Conservation (phyloP, 805 yeast species). For the Barnettozyma populi region DNA sequence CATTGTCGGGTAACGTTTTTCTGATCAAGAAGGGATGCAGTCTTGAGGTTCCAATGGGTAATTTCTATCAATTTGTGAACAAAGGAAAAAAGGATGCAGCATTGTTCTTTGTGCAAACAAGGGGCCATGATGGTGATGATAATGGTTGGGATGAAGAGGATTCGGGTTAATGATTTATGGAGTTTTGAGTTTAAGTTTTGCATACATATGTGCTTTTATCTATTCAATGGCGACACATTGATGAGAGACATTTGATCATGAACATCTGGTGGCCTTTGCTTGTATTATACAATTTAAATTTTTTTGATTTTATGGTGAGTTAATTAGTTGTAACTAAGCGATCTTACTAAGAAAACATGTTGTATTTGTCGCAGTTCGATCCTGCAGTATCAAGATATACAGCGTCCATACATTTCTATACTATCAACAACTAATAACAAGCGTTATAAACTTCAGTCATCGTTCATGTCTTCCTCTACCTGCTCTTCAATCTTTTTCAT, state of each 20-base stretch:
- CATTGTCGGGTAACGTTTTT: constrained; percentile 52
- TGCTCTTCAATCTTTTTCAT: constrained; percentile 49
- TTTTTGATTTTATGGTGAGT: no score
- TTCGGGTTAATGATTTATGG: neutral
- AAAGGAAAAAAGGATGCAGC: constrained; percentile 52
- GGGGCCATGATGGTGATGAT: constrained; percentile 24
- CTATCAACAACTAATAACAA: neutral
- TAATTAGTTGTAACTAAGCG: neutral
- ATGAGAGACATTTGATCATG: no score
- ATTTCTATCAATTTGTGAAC: constrained; percentile 64
- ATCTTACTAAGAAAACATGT: neutral
- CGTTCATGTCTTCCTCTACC: constrained; percentile 25
- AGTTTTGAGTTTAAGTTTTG: neutral
- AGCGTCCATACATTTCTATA: neutral
- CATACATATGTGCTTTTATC: neutral
- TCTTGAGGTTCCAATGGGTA: constrained; percentile 76
- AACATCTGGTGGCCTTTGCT: neutral
- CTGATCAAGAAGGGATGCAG: constrained; percentile 67
- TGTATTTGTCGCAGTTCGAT: no score
- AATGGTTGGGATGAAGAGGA: constrained; percentile 15
- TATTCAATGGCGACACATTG: neutral
- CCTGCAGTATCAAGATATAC: neutral
- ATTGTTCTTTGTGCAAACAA: constrained; percentile 71
- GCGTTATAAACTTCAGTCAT: neutral
- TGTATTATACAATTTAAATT: neutral